Evolutionary conservation across 1,139 yeast genomes (phyloP).

Genomic region (Diutina rugosa): DNA sequence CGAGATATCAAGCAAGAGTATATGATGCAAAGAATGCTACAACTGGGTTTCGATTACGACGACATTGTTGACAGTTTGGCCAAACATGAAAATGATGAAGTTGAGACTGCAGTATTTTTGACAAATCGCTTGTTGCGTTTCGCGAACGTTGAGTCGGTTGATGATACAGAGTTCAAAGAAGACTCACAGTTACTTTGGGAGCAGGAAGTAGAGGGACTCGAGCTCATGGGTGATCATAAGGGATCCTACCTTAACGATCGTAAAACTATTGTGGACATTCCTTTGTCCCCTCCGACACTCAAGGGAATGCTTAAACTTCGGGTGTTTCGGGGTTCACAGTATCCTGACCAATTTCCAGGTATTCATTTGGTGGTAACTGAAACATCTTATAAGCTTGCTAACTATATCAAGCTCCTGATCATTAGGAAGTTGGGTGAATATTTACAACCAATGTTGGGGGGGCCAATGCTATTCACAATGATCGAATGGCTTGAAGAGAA

Average conservation of each 20-base stretch:
- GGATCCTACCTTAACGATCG: slow-evolving; percentile 11
- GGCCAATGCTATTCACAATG: slow-evolving; percentile 50
- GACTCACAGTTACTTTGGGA: slow-evolving; percentile 42
- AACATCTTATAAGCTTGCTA: slow-evolving; percentile 42
- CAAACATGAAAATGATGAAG: slow-evolving; percentile 30
- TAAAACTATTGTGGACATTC: slow-evolving; percentile 16
- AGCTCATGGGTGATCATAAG: slow-evolving; percentile 31
- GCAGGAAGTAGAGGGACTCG: slow-evolving; percentile 64
- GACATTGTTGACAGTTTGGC: slow-evolving; percentile 41
- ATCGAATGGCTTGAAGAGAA: slow-evolving; percentile 69
- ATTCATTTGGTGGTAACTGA: slow-evolving; percentile 40
- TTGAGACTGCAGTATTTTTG: slow-evolving; percentile 36
- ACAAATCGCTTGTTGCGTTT: slow-evolving; percentile 27
- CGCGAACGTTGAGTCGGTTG: slow-evolving; percentile 5
- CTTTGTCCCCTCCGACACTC: slow-evolving; percentile 20
- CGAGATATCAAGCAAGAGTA: slow-evolving; percentile 26
- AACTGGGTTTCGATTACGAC: slow-evolving; percentile 60
- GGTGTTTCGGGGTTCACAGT: slow-evolving; percentile 36
- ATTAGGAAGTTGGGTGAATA: slow-evolving; percentile 33
- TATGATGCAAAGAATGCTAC: slow-evolving; percentile 38
- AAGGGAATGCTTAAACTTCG: slow-evolving; percentile 29
- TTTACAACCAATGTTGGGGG: slow-evolving; percentile 40
- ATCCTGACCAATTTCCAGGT: slow-evolving; percentile 55
- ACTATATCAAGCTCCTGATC: slow-evolving; percentile 60
- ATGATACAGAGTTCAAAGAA: slow-evolving; percentile 4